Conservation (phyloP, 2,329 filamentous ascomycete genomes). For the Penicillium sp. region DNA sequence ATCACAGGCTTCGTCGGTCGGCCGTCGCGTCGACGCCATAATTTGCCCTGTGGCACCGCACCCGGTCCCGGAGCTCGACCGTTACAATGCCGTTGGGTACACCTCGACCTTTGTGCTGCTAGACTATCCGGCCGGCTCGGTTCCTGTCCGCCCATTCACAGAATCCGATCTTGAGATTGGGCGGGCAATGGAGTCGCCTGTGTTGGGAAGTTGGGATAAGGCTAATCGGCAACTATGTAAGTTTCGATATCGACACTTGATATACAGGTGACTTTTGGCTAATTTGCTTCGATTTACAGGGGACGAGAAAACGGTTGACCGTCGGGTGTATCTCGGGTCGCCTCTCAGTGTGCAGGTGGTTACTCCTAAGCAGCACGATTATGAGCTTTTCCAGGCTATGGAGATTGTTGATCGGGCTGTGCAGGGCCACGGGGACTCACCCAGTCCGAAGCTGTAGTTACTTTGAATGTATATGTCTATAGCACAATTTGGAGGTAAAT, state of each 20-base stretch:
- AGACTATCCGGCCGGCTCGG: constrained; percentile 58
- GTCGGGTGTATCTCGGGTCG: constrained; percentile 54
- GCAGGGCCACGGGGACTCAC: constrained; percentile 7
- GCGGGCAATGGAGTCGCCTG: constrained; percentile 42
- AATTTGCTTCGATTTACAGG: constrained; percentile 26
- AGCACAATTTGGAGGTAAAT: not conserved
- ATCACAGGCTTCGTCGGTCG: constrained; percentile 3
- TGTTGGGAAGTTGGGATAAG: constrained; percentile 59
- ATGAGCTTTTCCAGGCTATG: constrained; percentile 55
- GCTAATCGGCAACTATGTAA: constrained; percentile 58
- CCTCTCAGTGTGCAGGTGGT: constrained; percentile 58
- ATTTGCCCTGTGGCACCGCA: constrained; percentile 64
- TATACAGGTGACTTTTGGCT: not conserved
- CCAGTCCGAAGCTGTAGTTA: constrained; percentile 22
- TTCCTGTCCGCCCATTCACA: constrained; percentile 55
- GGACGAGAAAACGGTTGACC: constrained; percentile 51
- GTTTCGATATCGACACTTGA: constrained; percentile 14
- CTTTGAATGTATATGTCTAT: not conserved
- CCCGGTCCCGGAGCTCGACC: constrained; percentile 60
- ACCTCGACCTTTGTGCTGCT: constrained; percentile 61
- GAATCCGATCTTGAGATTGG: constrained; percentile 51
- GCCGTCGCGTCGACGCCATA: constrained; percentile 55
- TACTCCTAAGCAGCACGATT: constrained; percentile 54
- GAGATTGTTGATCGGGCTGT: constrained; percentile 48
- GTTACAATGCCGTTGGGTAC: constrained; percentile 62